Base-by-base conservation (phyloP, 2,329 filamentous ascomycete genomes). In the Aspergillus brasiliensis region DNA sequence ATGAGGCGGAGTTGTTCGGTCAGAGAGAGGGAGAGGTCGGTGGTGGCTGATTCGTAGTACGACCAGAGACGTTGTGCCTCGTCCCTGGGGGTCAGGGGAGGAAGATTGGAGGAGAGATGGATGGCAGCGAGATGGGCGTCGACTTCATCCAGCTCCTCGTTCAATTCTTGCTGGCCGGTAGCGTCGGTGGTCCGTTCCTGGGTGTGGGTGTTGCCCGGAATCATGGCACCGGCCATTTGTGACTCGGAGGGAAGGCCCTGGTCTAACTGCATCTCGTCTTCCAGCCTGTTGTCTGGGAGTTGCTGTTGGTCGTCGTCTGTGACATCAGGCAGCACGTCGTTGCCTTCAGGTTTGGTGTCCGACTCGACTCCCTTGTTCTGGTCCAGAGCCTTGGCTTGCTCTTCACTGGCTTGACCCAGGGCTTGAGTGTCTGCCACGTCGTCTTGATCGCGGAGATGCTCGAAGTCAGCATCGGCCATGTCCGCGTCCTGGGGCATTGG, bases 1-100 rank as follows among this genome's bases (percentile, higher is more conserved):
- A 99, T 98, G 13, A 99, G 87, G 25, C 95, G 92, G 17, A 99
- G 88, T 72, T 98, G 95, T 65, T 97, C 95, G 1, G 94, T 97
- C 13, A 99, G 83, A 1, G 92, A 89, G 58, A 97, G 86, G 0
- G 95, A 96, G 58, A 97, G 88, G 51, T 90, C 84, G 65, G 95
- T 92, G 0, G 95, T 98, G 57, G 88, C 86, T 62, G 84, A 84
- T 77, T 98, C 93, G 78, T 96, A 95, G 59, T 88, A 84, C 8
- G 87, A 85, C 95, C 96, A 99, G 69, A 94, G 86, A 55, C 86
- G 82, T 61, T 92, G 86, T 25, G 93, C 87, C 63, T 86, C 82
- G 25, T 82, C 78, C 38, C 81, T 73, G 1, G 83, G 78, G 3
- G 81, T 80, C 34, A 77, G 70, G 11, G 76, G 73, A 19, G 77